Base-by-base conservation (phyloP, 139 green algal species). In the Coelastrella sp. region DNA sequence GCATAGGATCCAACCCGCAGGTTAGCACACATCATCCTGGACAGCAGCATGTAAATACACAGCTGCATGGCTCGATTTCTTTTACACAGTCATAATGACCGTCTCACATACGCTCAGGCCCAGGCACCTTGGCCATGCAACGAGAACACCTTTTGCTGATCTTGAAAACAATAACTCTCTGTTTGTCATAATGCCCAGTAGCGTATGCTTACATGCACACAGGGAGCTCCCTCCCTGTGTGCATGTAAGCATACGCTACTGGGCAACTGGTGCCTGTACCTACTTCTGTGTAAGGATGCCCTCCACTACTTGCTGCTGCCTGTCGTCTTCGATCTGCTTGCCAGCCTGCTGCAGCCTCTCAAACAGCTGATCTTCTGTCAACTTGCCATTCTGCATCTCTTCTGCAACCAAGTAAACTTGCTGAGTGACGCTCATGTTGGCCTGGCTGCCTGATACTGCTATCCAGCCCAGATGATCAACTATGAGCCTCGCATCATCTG, bases 301-400 rank as follows among this genome's bases (percentile, higher is more conserved):
- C 20, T 68, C 84, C 17, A 80, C 84, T 1, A 88, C 84, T 14
- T 80, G 65, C 56, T 63, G 68, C 66, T 88, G 68, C 49, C 84
- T 66, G 9, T 88, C 68, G 24, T 88, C 82, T 20, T 87, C 82
- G 7, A 88, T 24, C 19, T 81, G 35, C 22, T 80, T 58, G 4
- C 84, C 84, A 59, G 84, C 84, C 20, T 65, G 17, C 20, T 88
- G 66, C 8, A 88, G 17, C 68, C 68, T 27, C 7, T 20, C 56
- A 4, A 68, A 66, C 66, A 88, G 84, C 49, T 88, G 7, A 5
- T 88, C 84, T 12, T 88, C 84, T n/a, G 10, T 78, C 6, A 88
- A 22, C 27, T 72, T 88, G 84, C 68, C 68, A 58, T 88, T 81
- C 20, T 68, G 49, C 65, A 65, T 27, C 20, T 88, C 84, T 15